A percentile compares a stretch with the other conserved stretches of the same genome.
Evolutionary conservation across 441 rosid species (phyloP).

Genomic region (Pelargonium citronellum): DNA sequence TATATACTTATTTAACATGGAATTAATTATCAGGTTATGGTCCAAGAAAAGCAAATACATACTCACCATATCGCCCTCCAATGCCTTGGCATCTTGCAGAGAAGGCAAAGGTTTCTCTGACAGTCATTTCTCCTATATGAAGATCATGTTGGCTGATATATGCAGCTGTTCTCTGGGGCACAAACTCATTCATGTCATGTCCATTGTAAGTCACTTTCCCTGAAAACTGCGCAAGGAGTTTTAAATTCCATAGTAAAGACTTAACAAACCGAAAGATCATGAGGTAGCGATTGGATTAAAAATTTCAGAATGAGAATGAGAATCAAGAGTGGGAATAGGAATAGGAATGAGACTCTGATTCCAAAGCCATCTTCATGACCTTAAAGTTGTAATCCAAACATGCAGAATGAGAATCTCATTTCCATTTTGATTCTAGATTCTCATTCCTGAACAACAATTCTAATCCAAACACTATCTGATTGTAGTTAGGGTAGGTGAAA

Average conservation of each 20-base stretch:
- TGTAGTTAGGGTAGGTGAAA: too few species aligned
- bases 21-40: neutral
- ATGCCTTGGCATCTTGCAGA: conserved; percentile 63
- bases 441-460: too few species aligned
- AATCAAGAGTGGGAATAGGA: neutral
- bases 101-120: conserved; percentile 50
- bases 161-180: neutral
- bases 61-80: conserved; percentile 49
- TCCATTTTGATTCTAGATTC: too few species aligned
- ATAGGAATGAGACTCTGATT: too few species aligned
- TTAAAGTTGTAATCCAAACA: too few species aligned
- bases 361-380: too few species aligned
- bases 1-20: neutral
- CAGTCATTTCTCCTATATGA: conserved; percentile 59
- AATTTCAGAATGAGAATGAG: too few species aligned
- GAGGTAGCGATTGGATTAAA: too few species aligned
- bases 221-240: conserved; percentile 27
- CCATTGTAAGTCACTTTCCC: conserved; percentile 57
- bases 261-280: too few species aligned
- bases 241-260: neutral
- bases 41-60: neutral
- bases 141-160: conserved; percentile 52
- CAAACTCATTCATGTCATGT: conserved; percentile 39
- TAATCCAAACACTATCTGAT: too few species aligned
- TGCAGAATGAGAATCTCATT: too few species aligned